Conservation (phyloP, 305 asterid species). For the Rubia balearica region DNA sequence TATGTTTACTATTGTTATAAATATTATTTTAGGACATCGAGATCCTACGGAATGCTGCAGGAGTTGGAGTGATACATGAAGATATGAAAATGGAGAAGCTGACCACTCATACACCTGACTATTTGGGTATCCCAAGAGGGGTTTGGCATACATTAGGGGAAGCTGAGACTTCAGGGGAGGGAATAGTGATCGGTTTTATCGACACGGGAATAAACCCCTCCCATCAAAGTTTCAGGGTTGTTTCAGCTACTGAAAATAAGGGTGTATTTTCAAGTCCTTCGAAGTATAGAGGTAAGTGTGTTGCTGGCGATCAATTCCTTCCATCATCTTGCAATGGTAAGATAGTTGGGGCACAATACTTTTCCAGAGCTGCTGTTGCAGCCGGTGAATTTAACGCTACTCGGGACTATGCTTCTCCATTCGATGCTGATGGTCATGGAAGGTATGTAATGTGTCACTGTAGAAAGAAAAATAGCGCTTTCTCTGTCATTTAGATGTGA, state of each 20-base stretch:
- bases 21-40: constrained; percentile 31
- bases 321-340: constrained; percentile 47
- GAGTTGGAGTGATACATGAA: constrained; percentile 42
- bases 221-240: constrained; percentile 48
- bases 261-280: constrained; percentile 13
- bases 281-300: constrained; percentile 51
- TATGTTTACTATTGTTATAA: background rate
- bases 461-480: background rate
- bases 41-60: constrained; percentile 27
- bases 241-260: constrained; percentile 15
- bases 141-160: constrained; percentile 62
- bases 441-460: constrained; percentile 27
- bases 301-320: constrained; percentile 33
- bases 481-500: background rate
- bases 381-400: constrained; percentile 47
- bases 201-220: constrained; percentile 64
- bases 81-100: constrained; percentile 46
- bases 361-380: constrained; percentile 55
- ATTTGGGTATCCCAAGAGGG: constrained; percentile 37
- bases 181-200: constrained; percentile 57
- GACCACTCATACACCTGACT: constrained; percentile 62
- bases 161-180: constrained; percentile 38
- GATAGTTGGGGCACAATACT: constrained; percentile 52
- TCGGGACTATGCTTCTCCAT: constrained; percentile 49
- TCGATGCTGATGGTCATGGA: constrained; percentile 75